Percentiles rank a stretch among this genome's conserved stretches.
Conservation (phyloP, 371 early-diverging fungal genomes). For the Syncephalastrum sp. region DNA sequence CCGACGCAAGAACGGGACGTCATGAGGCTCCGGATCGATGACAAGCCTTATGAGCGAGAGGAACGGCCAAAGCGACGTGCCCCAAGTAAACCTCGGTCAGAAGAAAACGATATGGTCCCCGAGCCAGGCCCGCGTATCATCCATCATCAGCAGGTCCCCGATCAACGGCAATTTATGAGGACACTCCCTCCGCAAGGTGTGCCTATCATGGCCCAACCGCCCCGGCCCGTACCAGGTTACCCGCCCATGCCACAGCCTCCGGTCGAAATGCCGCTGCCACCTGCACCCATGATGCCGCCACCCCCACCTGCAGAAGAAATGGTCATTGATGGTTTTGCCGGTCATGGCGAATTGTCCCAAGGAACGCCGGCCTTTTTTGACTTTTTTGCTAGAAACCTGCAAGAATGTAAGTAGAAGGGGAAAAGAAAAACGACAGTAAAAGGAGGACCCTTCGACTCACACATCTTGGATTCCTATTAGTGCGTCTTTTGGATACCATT, state of each 20-base stretch:
- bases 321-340: background rate
- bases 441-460: background rate
- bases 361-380: constrained; percentile 14
- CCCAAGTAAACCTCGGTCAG: constrained; percentile 18
- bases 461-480: constrained; percentile 4
- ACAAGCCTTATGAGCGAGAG: constrained; percentile 34
- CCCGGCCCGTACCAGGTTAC: constrained; percentile 1
- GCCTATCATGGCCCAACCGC: constrained; percentile 6
- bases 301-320: background rate
- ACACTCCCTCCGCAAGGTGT: constrained; percentile 2
- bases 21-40: constrained; percentile 22
- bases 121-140: constrained; percentile 5
- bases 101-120: constrained; percentile 4
- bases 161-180: background rate
- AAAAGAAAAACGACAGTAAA: background rate
- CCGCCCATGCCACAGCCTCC: constrained; percentile 5
- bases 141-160: too few relatives aligned
- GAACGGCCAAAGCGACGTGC: constrained; percentile 28
- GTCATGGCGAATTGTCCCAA: constrained; percentile 3
- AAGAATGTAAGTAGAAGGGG: constrained; percentile 10
- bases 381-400: constrained; percentile 10
- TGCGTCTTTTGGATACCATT: constrained; percentile 15
- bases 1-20: constrained; percentile 36
- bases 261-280: background rate
- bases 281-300: constrained; percentile 7